Evolutionary conservation across 2,329 filamentous ascomycete genomes (phyloP).

Genomic region (Diaporthe australafricana): DNA sequence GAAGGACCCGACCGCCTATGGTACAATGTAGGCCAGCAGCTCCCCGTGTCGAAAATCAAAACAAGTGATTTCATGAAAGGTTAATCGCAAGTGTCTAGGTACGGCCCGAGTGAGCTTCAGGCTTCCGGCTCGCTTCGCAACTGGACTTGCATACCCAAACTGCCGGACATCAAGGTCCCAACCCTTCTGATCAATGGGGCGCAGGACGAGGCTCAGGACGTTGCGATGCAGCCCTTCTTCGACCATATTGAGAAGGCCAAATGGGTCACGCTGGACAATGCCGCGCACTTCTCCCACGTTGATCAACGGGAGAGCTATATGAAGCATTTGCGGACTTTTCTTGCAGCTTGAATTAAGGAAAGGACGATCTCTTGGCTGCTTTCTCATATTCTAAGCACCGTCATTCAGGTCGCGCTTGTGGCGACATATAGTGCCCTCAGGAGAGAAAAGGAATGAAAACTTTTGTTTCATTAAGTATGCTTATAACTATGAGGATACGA

Average conservation of each 20-base stretch:
- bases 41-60: conserved; percentile 36
- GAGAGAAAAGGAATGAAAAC: too few species aligned
- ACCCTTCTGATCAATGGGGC: conserved; percentile 51
- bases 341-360: conserved; percentile 9
- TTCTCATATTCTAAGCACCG: too few species aligned
- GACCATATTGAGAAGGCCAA: conserved; percentile 49
- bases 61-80: neutral
- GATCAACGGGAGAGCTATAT: conserved; percentile 47
- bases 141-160: conserved; percentile 43
- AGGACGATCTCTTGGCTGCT: too few species aligned
- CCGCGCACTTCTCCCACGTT: conserved; percentile 49
- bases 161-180: conserved; percentile 45
- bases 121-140: conserved; percentile 43
- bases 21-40: conserved; percentile 47
- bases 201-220: conserved; percentile 50
- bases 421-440: too few species aligned
- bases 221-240: conserved; percentile 49
- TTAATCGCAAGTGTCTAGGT: conserved; percentile 15
- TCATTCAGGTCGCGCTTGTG: too few species aligned
- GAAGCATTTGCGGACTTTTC: conserved; percentile 40
- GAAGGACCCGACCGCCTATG: conserved; percentile 47
- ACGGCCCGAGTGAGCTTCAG: conserved; percentile 28
- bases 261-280: conserved; percentile 50
- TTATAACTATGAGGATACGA: too few species aligned
- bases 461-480: too few species aligned